Base-by-base conservation (phyloP, 805 yeast species). In the Candida khao-thaluensis region DNA sequence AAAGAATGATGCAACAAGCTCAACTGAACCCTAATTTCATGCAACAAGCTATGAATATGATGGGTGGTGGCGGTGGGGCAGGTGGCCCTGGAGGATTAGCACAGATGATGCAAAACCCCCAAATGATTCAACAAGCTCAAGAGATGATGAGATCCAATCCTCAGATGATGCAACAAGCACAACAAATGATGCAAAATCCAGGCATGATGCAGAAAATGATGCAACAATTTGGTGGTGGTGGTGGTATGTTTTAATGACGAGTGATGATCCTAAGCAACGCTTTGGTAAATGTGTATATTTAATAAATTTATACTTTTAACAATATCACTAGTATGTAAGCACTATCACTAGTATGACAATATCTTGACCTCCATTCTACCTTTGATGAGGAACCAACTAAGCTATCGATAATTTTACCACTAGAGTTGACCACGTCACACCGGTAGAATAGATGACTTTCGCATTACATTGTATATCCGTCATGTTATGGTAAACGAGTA, bases 151-250 rank as follows among this genome's bases (percentile, higher is more conserved):
- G 63, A 50, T 64, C 48, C 45, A 68, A 69, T 52, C 74, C 74
- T 6, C 55, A 50, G 32, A 58, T 69, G 67, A 66, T 68, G 72
- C 45, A 41, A 18, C 51, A 65, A 50, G 71, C 70, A 1, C 60
- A 55, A 37, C 57, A 55, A 35, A 66, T 68, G 72, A 68, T 69
- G 74, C 66, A 63, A 44, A 60, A 66, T 51, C 90, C 91, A 22
- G 78, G 82, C 9, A 71, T 83, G 78, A 82, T 82, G 88, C 79
- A 80, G 52, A 61, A 58, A 41, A 74, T 83, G 77, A 79, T 79
- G 80, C 70, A 71, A 43, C 83, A 81, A 77, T 76, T 85, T 66
- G 87, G 87, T 35, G 85, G 42, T n/a, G n/a, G n/a, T n/a, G n/a
- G n/a, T 24, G 38, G 38, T 10, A 35, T 35, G 34, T 30, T 30